phyloP scores from a whole-genome alignment of 139 green algal species.

The Chlorella vulgaris region DNA sequence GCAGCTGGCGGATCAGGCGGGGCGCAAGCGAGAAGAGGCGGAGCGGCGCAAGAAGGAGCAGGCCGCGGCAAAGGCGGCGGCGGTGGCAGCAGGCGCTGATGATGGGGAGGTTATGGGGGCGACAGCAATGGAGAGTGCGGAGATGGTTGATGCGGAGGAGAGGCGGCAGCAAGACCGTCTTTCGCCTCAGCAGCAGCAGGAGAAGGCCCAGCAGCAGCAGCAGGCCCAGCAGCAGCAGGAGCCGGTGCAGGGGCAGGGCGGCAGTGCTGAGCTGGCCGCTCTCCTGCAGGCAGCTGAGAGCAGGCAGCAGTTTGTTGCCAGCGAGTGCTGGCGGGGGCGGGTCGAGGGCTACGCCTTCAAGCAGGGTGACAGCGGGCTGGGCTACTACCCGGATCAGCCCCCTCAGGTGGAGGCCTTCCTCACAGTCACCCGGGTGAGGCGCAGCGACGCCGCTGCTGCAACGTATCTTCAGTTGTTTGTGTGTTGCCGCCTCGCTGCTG shows the following conservation, averaged over 20 bases:
- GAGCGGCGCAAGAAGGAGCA: not conserved
- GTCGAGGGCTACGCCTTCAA: conserved; percentile 37
- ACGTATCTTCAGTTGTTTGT: too few relatives aligned
- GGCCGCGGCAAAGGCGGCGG: not conserved
- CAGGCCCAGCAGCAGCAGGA: not conserved
- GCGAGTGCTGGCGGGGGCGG: conserved; percentile 5
- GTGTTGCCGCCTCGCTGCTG: too few relatives aligned
- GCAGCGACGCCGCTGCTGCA: not conserved
- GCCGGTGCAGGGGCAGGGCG: not conserved
- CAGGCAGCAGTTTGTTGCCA: not conserved
- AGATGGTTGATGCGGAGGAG: not conserved
- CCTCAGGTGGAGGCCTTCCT: not conserved
- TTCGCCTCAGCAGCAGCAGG: not conserved
- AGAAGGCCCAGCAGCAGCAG: not conserved
- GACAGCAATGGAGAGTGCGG: not conserved
- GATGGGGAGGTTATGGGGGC: not conserved
- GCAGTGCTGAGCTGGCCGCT: not conserved
- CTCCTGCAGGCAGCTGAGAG: not conserved
- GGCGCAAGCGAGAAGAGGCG: not conserved
- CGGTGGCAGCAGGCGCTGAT: not conserved
- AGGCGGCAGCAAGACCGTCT: not conserved
- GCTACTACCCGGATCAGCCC: conserved; percentile 22
- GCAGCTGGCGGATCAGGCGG: conserved; percentile 3
- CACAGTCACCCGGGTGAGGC: not conserved
- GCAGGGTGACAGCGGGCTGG: conserved; percentile 14